phyloP scores from a whole-genome alignment of 2,329 filamentous ascomycete genomes.

The Hypoxylon sp. region DNA sequence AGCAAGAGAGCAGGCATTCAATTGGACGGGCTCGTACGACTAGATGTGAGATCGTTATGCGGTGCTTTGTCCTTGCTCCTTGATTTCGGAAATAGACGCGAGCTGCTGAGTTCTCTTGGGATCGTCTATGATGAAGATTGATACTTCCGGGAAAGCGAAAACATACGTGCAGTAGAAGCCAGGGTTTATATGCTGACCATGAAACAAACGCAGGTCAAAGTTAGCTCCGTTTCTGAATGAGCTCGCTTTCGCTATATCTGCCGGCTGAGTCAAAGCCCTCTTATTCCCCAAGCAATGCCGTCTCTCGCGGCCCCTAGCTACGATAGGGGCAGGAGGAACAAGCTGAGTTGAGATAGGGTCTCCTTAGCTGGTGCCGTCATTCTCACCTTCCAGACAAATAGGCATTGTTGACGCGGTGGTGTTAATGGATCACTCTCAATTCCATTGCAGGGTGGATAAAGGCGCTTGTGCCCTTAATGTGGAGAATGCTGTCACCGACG shows the following conservation, averaged over 20 bases:
- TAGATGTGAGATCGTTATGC: neutral
- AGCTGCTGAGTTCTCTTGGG: neutral
- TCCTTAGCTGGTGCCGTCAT: neutral
- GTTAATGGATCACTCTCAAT: neutral
- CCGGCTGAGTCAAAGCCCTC: neutral
- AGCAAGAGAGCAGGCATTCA: neutral
- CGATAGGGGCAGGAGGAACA: neutral
- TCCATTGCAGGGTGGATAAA: neutral
- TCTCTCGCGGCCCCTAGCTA: neutral
- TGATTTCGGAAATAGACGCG: conserved; percentile 5
- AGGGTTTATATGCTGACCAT: neutral
- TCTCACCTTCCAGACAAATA: neutral
- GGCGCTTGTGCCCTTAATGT: neutral
- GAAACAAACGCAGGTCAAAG: neutral
- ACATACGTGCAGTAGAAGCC: neutral
- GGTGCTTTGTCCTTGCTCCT: neutral
- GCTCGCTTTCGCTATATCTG: neutral
- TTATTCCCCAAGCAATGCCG: neutral
- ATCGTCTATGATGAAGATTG: neutral
- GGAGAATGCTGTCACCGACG: neutral
- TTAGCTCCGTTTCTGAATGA: neutral
- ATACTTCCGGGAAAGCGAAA: neutral
- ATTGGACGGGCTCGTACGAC: neutral
- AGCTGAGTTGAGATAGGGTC: neutral
- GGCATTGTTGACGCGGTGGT: neutral